A percentile compares a stretch with the other conserved stretches of the same genome.
Evolutionary conservation across 106 monocot genomes (phyloP).

Genomic region (Gastrodia elata): DNA sequence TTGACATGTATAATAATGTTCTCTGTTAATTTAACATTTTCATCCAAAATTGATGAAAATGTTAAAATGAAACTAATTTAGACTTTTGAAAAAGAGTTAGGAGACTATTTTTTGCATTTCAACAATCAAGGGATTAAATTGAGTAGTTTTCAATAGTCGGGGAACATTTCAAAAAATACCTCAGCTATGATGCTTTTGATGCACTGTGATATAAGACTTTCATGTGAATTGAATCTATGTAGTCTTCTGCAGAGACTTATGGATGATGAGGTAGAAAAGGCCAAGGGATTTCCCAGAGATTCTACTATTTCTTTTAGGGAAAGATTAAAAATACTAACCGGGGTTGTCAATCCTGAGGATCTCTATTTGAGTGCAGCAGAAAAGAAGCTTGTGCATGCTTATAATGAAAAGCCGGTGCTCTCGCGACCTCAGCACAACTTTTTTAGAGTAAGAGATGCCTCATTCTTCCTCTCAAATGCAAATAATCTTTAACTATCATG

Average conservation of each 20-base stretch:
- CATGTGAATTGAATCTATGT: neutral
- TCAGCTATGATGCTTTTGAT: neutral
- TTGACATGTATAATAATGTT: too few species aligned
- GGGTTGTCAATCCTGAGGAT: constrained; percentile 65
- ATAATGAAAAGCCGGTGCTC: constrained; percentile 85
- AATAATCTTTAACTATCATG: neutral
- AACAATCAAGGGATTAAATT: too few species aligned
- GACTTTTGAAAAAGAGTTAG: too few species aligned
- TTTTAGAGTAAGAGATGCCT: constrained; percentile 28
- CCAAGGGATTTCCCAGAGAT: constrained; percentile 70
- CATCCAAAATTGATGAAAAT: too few species aligned
- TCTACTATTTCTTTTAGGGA: constrained; percentile 56
- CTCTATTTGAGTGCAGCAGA: constrained; percentile 57
- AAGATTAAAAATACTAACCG: constrained; percentile 65
- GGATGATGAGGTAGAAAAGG: constrained; percentile 52
- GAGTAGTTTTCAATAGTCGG: too few species aligned
- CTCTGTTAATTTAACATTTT: too few species aligned
- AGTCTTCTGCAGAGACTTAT: constrained; percentile 39
- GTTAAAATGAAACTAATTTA: too few species aligned
- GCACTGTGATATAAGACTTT: neutral
- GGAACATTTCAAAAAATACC: too few species aligned
- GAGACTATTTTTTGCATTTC: too few species aligned
- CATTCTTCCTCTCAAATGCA: neutral
- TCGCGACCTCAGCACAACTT: constrained; percentile 81
- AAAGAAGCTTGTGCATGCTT: constrained; percentile 59